Evolutionary conservation across 129 eudicot species (phyloP).

Genomic region (Saposhnikovia divaricata): DNA sequence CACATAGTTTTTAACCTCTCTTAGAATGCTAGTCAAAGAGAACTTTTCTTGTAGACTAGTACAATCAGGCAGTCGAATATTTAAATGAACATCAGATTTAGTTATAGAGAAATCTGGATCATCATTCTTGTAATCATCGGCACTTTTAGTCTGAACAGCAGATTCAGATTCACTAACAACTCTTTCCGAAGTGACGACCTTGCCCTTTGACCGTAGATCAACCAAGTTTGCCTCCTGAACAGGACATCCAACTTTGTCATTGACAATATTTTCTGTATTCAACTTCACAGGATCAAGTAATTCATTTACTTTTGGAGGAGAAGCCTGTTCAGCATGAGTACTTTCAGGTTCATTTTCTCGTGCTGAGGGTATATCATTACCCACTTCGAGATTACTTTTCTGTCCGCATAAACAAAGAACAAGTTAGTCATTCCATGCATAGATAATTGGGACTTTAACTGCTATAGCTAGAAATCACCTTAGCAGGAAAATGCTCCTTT

Average conservation of each 20-base stretch:
- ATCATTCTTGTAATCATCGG: slow-evolving; percentile 19
- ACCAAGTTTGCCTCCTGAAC: slow-evolving; percentile 14
- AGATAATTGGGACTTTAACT: neutral
- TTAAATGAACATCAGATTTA: slow-evolving; percentile 47
- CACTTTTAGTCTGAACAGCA: slow-evolving; percentile 19
- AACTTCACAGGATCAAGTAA: slow-evolving; percentile 16
- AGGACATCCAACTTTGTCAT: slow-evolving; percentile 7
- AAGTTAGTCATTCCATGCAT: slow-evolving; percentile 1
- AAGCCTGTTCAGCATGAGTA: slow-evolving; percentile 18
- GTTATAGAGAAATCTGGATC: slow-evolving; percentile 19
- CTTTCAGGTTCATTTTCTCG: slow-evolving; percentile 21
- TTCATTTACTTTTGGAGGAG: slow-evolving; percentile 14
- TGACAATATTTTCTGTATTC: slow-evolving; percentile 10
- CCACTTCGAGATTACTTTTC: slow-evolving; percentile 26
- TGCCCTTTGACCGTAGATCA: slow-evolving; percentile 17
- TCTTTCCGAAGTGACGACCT: slow-evolving; percentile 21
- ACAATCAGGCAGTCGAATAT: slow-evolving; percentile 65
- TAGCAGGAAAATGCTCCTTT: slow-evolving; percentile 12
- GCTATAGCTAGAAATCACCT: slow-evolving; percentile 24
- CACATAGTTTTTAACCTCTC: slow-evolving; percentile 58
- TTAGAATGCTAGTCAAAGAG: slow-evolving; percentile 41
- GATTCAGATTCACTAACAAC: slow-evolving; percentile 15
- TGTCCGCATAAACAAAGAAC: slow-evolving; percentile 20
- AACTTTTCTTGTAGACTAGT: slow-evolving; percentile 62
- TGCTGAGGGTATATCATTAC: slow-evolving; percentile 23